Conservation (phyloP, 768 basidiomycete species). For the Boletus patriciae region DNA sequence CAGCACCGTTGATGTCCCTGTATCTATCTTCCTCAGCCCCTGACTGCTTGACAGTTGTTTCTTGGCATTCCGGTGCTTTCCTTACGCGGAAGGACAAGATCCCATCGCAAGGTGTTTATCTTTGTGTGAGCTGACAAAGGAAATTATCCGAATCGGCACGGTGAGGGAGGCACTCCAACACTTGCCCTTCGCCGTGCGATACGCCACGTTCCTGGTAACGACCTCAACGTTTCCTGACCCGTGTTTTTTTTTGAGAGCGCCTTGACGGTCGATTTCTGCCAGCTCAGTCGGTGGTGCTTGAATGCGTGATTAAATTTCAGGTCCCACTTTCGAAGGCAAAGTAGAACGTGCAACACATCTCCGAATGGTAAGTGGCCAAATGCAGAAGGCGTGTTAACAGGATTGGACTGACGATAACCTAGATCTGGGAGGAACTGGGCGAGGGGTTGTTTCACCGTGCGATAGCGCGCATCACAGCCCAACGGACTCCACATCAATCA, state of each 20-base stretch:
- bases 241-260: background rate
- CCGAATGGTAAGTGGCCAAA: conserved; percentile 15
- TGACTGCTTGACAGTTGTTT: background rate
- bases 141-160: background rate
- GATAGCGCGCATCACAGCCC: background rate
- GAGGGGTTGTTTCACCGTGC: conserved; percentile 6
- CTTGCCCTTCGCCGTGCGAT: background rate
- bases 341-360: background rate
- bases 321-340: background rate
- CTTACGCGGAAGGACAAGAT: conserved; percentile 6
- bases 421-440: conserved; percentile 8
- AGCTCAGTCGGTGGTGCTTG: background rate
- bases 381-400: background rate
- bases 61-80: conserved; percentile 4
- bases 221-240: background rate
- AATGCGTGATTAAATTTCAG: conserved; percentile 6
- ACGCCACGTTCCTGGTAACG: background rate
- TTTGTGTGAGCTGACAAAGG: conserved; percentile 10
- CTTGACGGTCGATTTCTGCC: background rate
- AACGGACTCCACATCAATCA: background rate
- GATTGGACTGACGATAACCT: conserved; percentile 11
- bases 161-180: background rate
- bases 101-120: conserved; percentile 3
- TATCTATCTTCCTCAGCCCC: conserved; percentile 23
- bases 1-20: conserved; percentile 26